A percentile compares a stretch with the other conserved stretches of the same genome.
Conservation (phyloP, 202 grass and related monocot species). For the Digitaria exilis region DNA sequence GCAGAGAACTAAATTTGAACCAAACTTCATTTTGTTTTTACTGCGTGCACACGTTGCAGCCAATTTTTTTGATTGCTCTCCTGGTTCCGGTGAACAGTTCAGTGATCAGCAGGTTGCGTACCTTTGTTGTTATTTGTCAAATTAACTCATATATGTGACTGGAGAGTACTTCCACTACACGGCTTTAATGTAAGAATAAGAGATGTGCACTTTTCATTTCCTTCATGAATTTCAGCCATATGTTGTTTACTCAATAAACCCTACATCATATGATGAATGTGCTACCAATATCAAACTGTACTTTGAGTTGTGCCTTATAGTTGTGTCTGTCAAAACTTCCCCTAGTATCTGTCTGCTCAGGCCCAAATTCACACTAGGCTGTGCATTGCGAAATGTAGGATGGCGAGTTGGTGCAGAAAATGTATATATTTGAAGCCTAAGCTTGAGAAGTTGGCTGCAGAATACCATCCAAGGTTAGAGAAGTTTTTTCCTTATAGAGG, state of each 20-base stretch:
- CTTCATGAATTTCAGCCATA: background rate
- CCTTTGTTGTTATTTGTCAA: background rate
- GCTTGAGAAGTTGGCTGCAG: constrained; percentile 87
- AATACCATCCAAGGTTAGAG: constrained; percentile 84
- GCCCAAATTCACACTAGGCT: background rate
- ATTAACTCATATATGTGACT: background rate
- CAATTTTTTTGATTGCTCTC: background rate
- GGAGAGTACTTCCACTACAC: background rate
- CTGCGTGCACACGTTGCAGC: background rate
- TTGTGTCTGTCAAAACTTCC: background rate
- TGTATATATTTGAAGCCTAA: constrained; percentile 99
- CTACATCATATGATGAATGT: background rate
- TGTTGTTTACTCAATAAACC: background rate
- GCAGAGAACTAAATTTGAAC: background rate
- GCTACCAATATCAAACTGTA: background rate
- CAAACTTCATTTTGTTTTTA: background rate
- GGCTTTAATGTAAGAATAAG: background rate
- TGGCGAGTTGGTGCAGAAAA: constrained; percentile 97
- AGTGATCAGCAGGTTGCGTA: background rate
- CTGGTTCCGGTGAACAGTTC: background rate
- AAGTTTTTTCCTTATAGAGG: too few relatives aligned
- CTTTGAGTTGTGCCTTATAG: background rate
- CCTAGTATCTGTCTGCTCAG: background rate
- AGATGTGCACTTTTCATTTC: background rate
- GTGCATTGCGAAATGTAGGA: constrained; percentile 55